phyloP scores from a whole-genome alignment of 352 stramenopile species.

The Globisporangium carolinianum region DNA sequence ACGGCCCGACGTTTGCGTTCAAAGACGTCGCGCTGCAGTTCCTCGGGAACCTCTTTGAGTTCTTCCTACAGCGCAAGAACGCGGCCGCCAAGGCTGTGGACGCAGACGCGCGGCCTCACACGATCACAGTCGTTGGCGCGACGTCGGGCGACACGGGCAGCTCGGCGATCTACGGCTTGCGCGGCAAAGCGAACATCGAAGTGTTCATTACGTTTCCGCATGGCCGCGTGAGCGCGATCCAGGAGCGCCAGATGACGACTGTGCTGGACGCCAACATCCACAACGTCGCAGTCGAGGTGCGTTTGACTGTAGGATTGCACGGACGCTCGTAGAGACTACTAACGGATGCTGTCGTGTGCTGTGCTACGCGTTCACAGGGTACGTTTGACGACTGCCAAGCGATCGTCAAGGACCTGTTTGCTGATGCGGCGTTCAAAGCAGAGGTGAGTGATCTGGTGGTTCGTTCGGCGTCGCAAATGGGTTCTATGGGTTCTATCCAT shows the following conservation, averaged over 20 bases:
- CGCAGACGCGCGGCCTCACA: constrained; percentile 37
- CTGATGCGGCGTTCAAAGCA: constrained; percentile 90
- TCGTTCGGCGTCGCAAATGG: too few relatives aligned
- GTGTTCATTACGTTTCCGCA: constrained; percentile 98
- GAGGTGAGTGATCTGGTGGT: constrained; percentile 19
- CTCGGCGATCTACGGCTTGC: constrained; percentile 97
- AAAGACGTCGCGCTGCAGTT: constrained; percentile 99
- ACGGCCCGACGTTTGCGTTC: constrained; percentile 99
- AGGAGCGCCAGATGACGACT: constrained; percentile 99
- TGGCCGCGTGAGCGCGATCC: constrained; percentile 94
- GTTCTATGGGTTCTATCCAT: not conserved
- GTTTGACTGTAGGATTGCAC: not conserved
- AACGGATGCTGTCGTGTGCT: too few relatives aligned
- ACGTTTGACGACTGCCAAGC: constrained; percentile 99
- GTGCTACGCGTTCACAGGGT: constrained; percentile 34
- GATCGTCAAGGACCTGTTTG: constrained; percentile 98
- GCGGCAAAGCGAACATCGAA: constrained; percentile 96
- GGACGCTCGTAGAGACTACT: too few relatives aligned
- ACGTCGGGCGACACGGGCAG: constrained; percentile 98
- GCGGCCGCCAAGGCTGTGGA: constrained; percentile 34
- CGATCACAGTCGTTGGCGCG: constrained; percentile 95
- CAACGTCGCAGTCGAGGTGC: constrained; percentile 86
- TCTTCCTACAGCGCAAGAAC: constrained; percentile 93
- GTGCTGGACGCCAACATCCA: constrained; percentile 98
- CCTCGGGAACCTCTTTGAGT: constrained; percentile 98